These are phyloP conservation scores for Cryoendolithus antarcticus DNA, from an alignment of 2,329 filamentous ascomycete genomes.

Conservation along the genomic window DNA sequence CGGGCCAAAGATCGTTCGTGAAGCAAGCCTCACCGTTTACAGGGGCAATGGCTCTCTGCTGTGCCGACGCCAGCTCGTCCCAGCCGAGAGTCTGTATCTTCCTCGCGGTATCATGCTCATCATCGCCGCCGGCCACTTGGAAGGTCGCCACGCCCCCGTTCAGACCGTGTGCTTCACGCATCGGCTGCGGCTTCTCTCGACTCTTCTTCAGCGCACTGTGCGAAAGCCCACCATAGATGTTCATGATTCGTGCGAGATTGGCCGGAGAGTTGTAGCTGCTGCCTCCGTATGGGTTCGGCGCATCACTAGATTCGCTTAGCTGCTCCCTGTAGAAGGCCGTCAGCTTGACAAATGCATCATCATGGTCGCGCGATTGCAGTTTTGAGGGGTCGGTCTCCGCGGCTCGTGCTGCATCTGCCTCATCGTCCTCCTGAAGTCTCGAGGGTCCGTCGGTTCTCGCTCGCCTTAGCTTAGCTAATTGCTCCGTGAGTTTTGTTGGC, in stretches of 20 bases:
- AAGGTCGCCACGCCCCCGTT: slow-evolving; percentile 59
- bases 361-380: slow-evolving; percentile 38
- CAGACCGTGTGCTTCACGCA: slow-evolving; percentile 64
- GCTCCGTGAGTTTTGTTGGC: slow-evolving; percentile 70
- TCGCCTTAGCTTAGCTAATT: slow-evolving; percentile 33
- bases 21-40: slow-evolving; percentile 46
- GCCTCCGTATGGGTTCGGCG: slow-evolving; percentile 34
- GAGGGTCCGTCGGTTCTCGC: slow-evolving; percentile 6
- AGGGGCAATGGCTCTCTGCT: slow-evolving; percentile 41
- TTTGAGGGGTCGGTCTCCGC: slow-evolving; percentile 28
- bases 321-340: slow-evolving; percentile 74
- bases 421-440: slow-evolving; percentile 26
- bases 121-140: slow-evolving; percentile 23
- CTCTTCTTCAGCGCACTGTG: slow-evolving; percentile 51
- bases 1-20: slow-evolving; percentile 62
- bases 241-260: slow-evolving; percentile 81
- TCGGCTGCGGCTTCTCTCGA: slow-evolving; percentile 55
- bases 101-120: slow-evolving; percentile 47
- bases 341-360: slow-evolving; percentile 46
- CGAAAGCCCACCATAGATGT: slow-evolving; percentile 60
- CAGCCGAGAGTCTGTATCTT: slow-evolving; percentile 48
- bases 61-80: slow-evolving; percentile 46
- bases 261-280: slow-evolving; percentile 60
- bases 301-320: slow-evolving; percentile 51
- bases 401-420: slow-evolving; percentile 32